phyloP scores from a whole-genome alignment of 1,284 basidiomycete species.

The Puccinia novopanici region DNA sequence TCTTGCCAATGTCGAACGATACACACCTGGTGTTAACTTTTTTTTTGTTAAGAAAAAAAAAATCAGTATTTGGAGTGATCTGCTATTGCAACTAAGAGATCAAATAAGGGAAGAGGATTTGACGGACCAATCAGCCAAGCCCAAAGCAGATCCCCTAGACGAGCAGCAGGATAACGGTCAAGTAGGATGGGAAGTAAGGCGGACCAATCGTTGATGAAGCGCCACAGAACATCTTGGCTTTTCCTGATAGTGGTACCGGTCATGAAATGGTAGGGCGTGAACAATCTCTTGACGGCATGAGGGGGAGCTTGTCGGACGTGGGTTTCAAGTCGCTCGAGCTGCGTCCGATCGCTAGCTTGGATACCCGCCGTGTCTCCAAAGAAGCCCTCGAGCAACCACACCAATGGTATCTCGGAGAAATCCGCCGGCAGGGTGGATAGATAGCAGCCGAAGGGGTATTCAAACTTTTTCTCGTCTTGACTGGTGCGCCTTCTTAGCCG shows the following conservation, averaged over 20 bases:
- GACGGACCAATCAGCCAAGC: conserved; percentile 32
- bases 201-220: conserved; percentile 41
- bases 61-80: not conserved
- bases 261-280: conserved; percentile 11
- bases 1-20: conserved; percentile 53
- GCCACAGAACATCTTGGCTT: conserved; percentile 2
- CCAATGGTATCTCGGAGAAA: conserved; percentile 10
- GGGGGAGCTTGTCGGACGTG: not conserved
- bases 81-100: not conserved
- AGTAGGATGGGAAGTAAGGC: not conserved
- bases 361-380: conserved; percentile 12
- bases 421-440: conserved; percentile 9
- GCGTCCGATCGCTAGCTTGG: not conserved
- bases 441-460: not conserved
- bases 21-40: conserved; percentile 57
- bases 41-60: not conserved
- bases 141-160: conserved; percentile 18
- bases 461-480: not conserved
- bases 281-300: not conserved
- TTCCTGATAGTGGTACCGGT: conserved; percentile 4
- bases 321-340: not conserved
- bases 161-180: not conserved
- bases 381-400: not conserved
- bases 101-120: not conserved
- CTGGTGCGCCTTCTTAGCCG: not conserved